Conservation (phyloP, 306 rosid genomes). For the Vigna mungo region DNA sequence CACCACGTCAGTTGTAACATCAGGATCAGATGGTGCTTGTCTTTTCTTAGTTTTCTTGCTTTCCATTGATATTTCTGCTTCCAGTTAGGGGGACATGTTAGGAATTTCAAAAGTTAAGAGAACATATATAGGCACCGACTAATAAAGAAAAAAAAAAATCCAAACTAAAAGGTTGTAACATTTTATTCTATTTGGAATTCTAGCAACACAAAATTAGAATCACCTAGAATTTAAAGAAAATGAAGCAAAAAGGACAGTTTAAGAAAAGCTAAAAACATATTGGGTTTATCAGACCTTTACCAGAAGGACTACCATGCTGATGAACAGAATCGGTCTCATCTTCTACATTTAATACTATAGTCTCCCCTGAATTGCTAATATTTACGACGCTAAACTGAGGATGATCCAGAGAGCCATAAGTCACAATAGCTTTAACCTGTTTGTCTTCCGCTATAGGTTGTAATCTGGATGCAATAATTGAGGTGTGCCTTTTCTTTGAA, state of each 20-base stretch:
- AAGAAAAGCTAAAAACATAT: slow-evolving; percentile 6
- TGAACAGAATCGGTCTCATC: slow-evolving; percentile 40
- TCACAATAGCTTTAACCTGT: slow-evolving; percentile 50
- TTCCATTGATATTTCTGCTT: slow-evolving; percentile 1
- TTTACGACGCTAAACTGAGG: slow-evolving; percentile 52
- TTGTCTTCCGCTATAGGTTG: slow-evolving; percentile 45
- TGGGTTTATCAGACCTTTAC: slow-evolving; percentile 46
- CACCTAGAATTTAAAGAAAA: slow-evolving; percentile 34
- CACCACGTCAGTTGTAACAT: slow-evolving; percentile 3
- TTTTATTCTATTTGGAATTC: slow-evolving; percentile 20
- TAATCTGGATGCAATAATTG: slow-evolving; percentile 57
- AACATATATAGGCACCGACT: slow-evolving; percentile 17
- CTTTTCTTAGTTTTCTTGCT: slow-evolving; percentile 22
- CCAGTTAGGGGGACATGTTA: background rate
- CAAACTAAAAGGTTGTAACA: background rate
- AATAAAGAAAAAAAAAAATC: background rate
- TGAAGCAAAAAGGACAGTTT: slow-evolving; percentile 9
- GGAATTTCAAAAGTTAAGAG: slow-evolving; percentile 31
- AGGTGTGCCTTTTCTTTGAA: slow-evolving; percentile 46
- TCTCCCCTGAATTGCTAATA: slow-evolving; percentile 47
- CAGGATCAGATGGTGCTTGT: slow-evolving; percentile 32
- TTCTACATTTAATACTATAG: slow-evolving; percentile 40
- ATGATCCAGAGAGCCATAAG: slow-evolving; percentile 60
- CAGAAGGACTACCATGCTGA: slow-evolving; percentile 41
- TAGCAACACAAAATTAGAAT: slow-evolving; percentile 8